These are phyloP conservation scores for Diaporthe capsici DNA, from an alignment of 2,329 filamentous ascomycete species.

Conservation along the genomic window DNA sequence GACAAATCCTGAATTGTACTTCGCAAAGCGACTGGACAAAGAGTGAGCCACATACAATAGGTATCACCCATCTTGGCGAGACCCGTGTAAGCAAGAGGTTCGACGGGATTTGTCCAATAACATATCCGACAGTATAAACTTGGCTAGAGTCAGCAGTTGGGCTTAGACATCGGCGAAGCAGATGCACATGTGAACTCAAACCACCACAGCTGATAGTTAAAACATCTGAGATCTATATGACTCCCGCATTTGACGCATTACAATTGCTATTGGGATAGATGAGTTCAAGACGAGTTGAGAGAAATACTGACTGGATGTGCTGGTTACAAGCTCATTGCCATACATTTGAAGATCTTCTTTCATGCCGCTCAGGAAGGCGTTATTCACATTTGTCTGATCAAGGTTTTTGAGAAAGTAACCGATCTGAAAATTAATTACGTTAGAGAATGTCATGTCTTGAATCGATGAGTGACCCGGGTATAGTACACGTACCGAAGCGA, in stretches of 20 bases:
- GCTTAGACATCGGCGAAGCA: not conserved
- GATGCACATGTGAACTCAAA: not conserved
- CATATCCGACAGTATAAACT: slow-evolving; percentile 49
- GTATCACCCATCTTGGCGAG: slow-evolving; percentile 49
- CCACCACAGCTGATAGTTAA: not conserved
- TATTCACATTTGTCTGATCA: slow-evolving; percentile 58
- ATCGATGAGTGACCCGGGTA: not conserved
- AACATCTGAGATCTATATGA: not conserved
- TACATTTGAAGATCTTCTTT: slow-evolving; percentile 59
- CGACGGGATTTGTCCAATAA: slow-evolving; percentile 47
- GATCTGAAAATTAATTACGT: slow-evolving; percentile 33
- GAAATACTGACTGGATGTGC: slow-evolving; percentile 44
- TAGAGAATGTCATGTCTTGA: not conserved
- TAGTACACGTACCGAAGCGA: slow-evolving; percentile 45
- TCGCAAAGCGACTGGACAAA: not conserved
- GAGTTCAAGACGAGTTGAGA: no score
- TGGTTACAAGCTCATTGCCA: slow-evolving; percentile 53
- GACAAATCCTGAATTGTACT: not conserved
- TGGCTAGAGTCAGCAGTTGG: not conserved
- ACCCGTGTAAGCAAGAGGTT: slow-evolving; percentile 46
- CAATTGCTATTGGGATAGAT: not conserved
- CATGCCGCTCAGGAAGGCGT: slow-evolving; percentile 56
- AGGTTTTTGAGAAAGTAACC: slow-evolving; percentile 54
- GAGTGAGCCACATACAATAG: not conserved
- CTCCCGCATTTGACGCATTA: slow-evolving; percentile 21